phyloP scores from a whole-genome alignment of 768 basidiomycete genomes.

The Dentipellis fragilis region DNA sequence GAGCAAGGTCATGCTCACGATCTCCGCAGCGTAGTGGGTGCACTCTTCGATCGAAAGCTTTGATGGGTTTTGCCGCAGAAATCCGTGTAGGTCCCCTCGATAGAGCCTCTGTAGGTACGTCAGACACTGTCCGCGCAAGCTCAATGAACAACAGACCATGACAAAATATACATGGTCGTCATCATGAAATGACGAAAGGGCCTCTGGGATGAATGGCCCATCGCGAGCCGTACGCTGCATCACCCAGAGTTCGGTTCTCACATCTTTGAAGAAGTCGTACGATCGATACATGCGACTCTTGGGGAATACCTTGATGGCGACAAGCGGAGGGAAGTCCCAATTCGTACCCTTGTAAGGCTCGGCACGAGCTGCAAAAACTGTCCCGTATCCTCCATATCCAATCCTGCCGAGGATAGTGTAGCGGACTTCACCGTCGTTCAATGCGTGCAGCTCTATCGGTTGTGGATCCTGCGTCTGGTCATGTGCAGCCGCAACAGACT shows the following conservation, averaged over 20 bases:
- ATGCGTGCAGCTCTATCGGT: no score
- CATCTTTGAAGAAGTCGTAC: neutral
- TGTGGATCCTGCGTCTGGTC: no score
- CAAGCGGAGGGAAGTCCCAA: neutral
- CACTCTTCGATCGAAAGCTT: neutral
- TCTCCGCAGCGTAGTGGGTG: neutral
- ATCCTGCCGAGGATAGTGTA: neutral
- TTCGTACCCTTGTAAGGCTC: neutral
- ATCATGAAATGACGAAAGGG: neutral
- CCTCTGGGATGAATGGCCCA: neutral
- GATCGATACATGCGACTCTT: neutral
- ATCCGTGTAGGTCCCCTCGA: neutral
- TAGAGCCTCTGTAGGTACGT: neutral
- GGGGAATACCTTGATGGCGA: neutral
- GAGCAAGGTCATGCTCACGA: constrained; percentile 8
- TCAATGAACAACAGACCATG: neutral
- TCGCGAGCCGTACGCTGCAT: neutral
- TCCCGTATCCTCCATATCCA: neutral
- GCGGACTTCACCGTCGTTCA: neutral
- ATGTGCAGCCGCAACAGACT: no score
- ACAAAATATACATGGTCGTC: neutral
- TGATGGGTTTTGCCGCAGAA: neutral
- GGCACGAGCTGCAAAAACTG: neutral
- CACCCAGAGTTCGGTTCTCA: neutral
- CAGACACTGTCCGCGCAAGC: neutral